These are phyloP conservation scores for Chenopodium formosanum DNA, from an alignment of 148 eudicot genomes.

Conservation along the genomic window DNA sequence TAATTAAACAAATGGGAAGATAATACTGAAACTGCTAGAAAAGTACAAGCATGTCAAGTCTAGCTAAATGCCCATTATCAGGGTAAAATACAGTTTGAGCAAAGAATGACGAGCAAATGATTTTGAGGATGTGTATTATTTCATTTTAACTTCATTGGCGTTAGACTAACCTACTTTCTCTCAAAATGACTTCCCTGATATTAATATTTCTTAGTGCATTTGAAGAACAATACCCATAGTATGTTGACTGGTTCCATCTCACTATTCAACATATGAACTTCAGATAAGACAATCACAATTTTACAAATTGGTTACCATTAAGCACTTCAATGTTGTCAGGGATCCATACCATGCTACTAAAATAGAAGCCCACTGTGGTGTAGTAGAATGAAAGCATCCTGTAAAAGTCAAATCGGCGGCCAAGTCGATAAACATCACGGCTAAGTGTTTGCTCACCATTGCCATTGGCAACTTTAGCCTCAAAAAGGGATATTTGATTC, in stretches of 20 bases:
- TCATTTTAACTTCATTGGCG: not conserved
- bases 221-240: not conserved
- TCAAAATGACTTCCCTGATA: not conserved
- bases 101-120: not conserved
- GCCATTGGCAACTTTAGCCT: constrained; percentile 99
- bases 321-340: constrained; percentile 10
- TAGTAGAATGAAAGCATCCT: constrained; percentile 97
- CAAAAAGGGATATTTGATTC: constrained; percentile 95
- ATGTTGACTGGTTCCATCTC: not conserved
- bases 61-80: not conserved
- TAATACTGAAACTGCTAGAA: not conserved
- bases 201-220: not conserved
- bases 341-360: constrained; percentile 83
- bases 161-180: not conserved
- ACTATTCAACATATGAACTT: not conserved
- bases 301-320: not conserved
- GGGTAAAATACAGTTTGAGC: not conserved
- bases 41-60: not conserved
- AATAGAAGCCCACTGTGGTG: constrained; percentile 96
- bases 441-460: constrained; percentile 99
- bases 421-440: constrained; percentile 94
- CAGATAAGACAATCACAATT: not conserved
- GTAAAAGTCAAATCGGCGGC: constrained; percentile 91
- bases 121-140: not conserved
- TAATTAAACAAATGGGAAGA: not conserved